Base-by-base conservation (phyloP, 768 basidiomycete species). In the Auriscalpium orientale region DNA sequence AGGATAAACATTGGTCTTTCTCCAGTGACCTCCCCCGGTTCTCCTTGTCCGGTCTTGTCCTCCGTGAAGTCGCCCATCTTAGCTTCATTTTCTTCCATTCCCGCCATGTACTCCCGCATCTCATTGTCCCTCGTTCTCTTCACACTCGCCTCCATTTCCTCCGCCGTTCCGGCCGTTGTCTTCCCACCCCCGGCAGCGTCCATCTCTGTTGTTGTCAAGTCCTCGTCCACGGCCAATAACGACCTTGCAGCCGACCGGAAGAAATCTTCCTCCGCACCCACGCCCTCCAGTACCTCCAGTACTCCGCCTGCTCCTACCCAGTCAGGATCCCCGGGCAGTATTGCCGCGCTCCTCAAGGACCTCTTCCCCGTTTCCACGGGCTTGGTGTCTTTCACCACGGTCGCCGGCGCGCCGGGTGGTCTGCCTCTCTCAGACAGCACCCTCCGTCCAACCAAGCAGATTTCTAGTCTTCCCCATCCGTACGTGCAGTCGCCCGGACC, bases 391-490 rank as follows among this genome's bases (percentile, higher is more conserved):
- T 70, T 66, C 66, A 67, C 68, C 44, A 69, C 68, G 9, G 58
- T 60, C 20, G 16, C 55, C n/a, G 55, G 57, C 22, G 53, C 61
- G 3, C 6, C 51, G 2, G 62, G 58, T 35, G 59, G 58, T 4
- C 60, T 70, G 18, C 64, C 66, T 2, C 58, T 69, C 52, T 51
- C 58, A 35, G 67, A 69, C 56, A 36, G 54, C 18, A 69, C 68
- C 11, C 58, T 68, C 61, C 62, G 59, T 11, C 63, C 65, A 9
- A 58, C 54, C 43, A 63, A 66, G 38, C 36, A 55, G 21, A 61
- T 66, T 53, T 55, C 52, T 3, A 61, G 57, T 22, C 59, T 68
- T 34, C 38, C 65, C 36, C 66, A 67, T 57, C 53, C 54, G n/a
- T 64, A 63, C 57, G 60, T 66, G 22, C 46, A 38, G 13, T 67